A percentile compares a stretch with the other conserved stretches of the same genome.
These are phyloP conservation scores for Trichocladium antarcticum DNA, from an alignment of 495 filamentous ascomycete species.

Conservation along the genomic window DNA sequence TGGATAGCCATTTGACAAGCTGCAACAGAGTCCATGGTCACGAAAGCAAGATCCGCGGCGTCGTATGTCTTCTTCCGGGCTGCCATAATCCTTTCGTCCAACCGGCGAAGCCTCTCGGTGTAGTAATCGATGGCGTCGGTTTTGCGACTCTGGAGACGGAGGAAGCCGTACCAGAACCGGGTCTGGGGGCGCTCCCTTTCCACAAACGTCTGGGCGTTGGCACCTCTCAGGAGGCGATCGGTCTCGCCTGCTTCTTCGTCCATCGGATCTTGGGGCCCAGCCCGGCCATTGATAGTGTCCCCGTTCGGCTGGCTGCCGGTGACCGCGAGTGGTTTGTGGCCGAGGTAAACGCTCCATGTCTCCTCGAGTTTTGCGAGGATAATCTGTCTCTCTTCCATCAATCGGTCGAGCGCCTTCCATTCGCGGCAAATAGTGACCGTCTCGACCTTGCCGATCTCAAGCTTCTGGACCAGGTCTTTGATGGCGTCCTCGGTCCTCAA, in stretches of 20 bases:
- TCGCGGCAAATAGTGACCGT: conserved; percentile 76
- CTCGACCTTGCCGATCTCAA: conserved; percentile 90
- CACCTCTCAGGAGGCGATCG: conserved; percentile 41
- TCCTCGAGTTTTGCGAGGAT: conserved; percentile 69
- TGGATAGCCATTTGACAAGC: conserved; percentile 89
- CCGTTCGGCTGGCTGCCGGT: conserved; percentile 5
- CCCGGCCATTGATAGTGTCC: neutral
- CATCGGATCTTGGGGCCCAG: neutral
- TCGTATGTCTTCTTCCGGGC: conserved; percentile 67
- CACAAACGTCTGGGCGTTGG: conserved; percentile 26
- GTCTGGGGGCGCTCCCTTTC: conserved; percentile 50
- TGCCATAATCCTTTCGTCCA: conserved; percentile 64
- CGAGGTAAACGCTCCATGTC: conserved; percentile 61
- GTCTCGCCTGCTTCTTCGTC: conserved; percentile 38
- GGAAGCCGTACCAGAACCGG: conserved; percentile 68
- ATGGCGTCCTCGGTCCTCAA: conserved; percentile 73
- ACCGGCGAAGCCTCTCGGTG: conserved; percentile 66
- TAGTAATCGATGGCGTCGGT: conserved; percentile 92
- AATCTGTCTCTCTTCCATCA: conserved; percentile 56
- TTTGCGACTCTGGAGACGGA: conserved; percentile 57
- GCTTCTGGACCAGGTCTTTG: conserved; percentile 72
- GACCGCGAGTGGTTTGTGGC: conserved; percentile 17
- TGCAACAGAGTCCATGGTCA: conserved; percentile 94
- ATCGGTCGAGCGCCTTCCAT: conserved; percentile 71
- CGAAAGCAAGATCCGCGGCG: conserved; percentile 77